phyloP scores from a whole-genome alignment of 2,329 filamentous ascomycete genomes.

The Endothia cerciana region DNA sequence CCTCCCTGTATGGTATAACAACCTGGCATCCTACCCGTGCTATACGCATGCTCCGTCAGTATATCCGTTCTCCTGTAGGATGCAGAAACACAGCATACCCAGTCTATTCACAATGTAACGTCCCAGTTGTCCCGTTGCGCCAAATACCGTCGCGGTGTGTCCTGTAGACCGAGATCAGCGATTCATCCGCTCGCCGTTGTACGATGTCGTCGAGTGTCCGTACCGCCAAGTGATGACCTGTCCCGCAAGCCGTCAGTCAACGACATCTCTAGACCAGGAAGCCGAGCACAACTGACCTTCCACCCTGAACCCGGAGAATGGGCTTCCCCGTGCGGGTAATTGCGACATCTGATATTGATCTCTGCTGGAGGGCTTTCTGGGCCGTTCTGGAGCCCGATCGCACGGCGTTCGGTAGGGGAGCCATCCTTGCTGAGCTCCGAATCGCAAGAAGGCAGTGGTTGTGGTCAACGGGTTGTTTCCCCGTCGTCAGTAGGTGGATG shows the following conservation, averaged over 20 bases:
- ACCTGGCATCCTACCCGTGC: conserved; percentile 94
- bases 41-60: conserved; percentile 45
- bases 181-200: conserved; percentile 8
- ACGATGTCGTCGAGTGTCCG: conserved; percentile 23
- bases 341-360: conserved; percentile 76
- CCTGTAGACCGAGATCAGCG: conserved; percentile 55
- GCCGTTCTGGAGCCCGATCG: conserved; percentile 55
- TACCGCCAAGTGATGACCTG: conserved; percentile 88
- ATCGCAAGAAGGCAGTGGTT: conserved; percentile 38
- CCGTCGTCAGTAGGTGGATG: conserved; percentile 26
- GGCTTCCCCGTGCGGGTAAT: conserved; percentile 97
- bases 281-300: conserved; percentile 66
- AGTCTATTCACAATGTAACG: conserved; percentile 97
- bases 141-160: conserved; percentile 96
- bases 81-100: conserved; percentile 56
- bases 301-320: conserved; percentile 84
- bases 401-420: conserved; percentile 59
- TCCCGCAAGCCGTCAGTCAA: conserved; percentile 12
- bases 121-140: conserved; percentile 92
- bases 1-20: conserved; percentile 90
- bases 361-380: conserved; percentile 53
- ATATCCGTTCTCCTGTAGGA: background rate
- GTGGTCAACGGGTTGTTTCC: conserved; percentile 37
- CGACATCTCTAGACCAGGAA: conserved; percentile 34
- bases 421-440: conserved; percentile 50